phyloP scores from a whole-genome alignment of 495 filamentous ascomycete species.

The Podospora didyma region DNA sequence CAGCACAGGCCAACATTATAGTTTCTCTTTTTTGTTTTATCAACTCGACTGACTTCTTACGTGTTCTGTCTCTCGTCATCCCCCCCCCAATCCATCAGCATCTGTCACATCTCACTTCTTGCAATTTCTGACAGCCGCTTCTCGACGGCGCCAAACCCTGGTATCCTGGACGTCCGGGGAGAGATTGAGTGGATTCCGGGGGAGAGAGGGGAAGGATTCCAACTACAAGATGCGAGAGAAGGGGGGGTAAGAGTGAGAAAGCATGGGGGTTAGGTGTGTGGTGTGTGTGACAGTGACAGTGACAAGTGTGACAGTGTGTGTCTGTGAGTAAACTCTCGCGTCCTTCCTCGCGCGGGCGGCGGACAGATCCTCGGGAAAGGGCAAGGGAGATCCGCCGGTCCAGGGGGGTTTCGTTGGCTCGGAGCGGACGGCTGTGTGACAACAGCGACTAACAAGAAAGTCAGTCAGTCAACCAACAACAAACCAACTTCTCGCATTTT shows the following conservation, averaged over 20 bases:
- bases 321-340: too few relatives aligned
- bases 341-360: not conserved
- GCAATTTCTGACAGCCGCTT: not conserved
- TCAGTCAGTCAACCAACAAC: too few relatives aligned
- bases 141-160: not conserved
- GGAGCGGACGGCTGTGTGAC: not conserved
- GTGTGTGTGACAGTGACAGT: not conserved
- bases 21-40: not conserved
- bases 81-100: too few relatives aligned
- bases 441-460: too few relatives aligned
- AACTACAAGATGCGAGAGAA: not conserved
- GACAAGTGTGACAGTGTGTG: too few relatives aligned
- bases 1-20: too few relatives aligned
- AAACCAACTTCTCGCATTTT: not conserved
- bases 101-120: not conserved
- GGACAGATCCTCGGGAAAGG: slow-evolving; percentile 1
- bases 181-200: not conserved
- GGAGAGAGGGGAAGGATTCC: too few relatives aligned
- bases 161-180: not conserved
- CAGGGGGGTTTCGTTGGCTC: not conserved
- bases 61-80: not conserved
- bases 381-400: not conserved
- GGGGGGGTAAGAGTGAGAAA: not conserved
- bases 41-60: not conserved
- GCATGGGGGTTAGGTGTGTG: not conserved